A percentile compares a stretch with the other conserved stretches of the same genome.
Conservation (phyloP, 1,284 basidiomycete genomes). For the Malassezia equina region DNA sequence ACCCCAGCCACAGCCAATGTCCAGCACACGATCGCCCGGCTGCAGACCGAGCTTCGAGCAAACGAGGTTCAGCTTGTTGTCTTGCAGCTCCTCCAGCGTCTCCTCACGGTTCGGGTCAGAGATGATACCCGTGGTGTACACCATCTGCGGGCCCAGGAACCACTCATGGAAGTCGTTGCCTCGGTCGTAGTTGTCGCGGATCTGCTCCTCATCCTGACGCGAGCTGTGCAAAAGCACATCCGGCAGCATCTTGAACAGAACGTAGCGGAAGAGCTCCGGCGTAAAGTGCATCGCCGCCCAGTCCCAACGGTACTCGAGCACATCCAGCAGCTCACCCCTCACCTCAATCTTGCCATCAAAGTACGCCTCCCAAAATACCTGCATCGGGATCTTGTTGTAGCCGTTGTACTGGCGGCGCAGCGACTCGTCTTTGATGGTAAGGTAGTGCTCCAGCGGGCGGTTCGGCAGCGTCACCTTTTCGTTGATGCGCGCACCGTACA, state of each 20-base stretch:
- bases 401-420: constrained; percentile 65
- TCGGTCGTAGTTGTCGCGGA: constrained; percentile 94
- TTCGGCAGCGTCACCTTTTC: constrained; percentile 78
- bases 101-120: constrained; percentile 65
- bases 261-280: constrained; percentile 81
- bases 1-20: constrained; percentile 97
- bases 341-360: constrained; percentile 94
- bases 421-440: constrained; percentile 74
- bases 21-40: constrained; percentile 70
- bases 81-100: constrained; percentile 88
- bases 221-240: constrained; percentile 85
- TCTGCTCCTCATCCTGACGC: constrained; percentile 85
- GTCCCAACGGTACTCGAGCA: constrained; percentile 88
- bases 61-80: constrained; percentile 91
- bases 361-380: constrained; percentile 92
- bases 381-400: constrained; percentile 89
- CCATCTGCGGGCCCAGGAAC: constrained; percentile 92
- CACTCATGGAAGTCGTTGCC: constrained; percentile 53
- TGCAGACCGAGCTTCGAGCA: constrained; percentile 88
- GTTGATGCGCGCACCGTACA: constrained; percentile 70
- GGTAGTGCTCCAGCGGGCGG: constrained; percentile 65
- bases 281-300: constrained; percentile 82
- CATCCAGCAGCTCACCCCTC: constrained; percentile 85
- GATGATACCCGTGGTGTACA: constrained; percentile 91
- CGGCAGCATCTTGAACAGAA: constrained; percentile 75